Conservation (phyloP, 768 basidiomycete species). For the Rhizopogon vulgaris region DNA sequence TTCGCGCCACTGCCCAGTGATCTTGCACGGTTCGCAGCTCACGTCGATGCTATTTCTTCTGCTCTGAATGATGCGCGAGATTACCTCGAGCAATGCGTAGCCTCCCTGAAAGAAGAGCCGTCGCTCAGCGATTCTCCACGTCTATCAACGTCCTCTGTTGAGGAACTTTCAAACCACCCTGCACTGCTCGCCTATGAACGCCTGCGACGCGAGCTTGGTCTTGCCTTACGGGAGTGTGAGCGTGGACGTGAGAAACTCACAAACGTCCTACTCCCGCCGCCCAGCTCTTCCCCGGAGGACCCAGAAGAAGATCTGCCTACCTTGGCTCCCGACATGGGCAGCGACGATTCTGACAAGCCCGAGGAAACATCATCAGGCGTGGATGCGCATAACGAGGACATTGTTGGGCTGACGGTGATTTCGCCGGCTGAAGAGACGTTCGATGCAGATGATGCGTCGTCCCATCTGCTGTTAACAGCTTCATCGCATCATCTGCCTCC, state of each 20-base stretch:
- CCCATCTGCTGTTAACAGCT: constrained; percentile 47
- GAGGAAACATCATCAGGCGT: constrained; percentile 32
- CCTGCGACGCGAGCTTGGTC: constrained; percentile 67
- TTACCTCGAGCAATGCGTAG: constrained; percentile 58
- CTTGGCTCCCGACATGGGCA: constrained; percentile 42
- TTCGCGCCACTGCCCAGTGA: constrained; percentile 76
- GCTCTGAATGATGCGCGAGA: constrained; percentile 70
- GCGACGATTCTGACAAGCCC: constrained; percentile 48
- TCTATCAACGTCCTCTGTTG: constrained; percentile 13
- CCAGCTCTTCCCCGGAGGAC: constrained; percentile 23
- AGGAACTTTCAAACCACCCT: constrained; percentile 30
- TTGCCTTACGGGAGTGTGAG: constrained; percentile 78
- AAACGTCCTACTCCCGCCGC: constrained; percentile 46
- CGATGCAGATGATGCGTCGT: constrained; percentile 46
- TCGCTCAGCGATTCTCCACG: constrained; percentile 16
- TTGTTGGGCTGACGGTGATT: constrained; percentile 1
- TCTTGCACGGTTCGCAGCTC: constrained; percentile 62
- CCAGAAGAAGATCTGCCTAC: constrained; percentile 45
- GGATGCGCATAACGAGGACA: constrained; percentile 19
- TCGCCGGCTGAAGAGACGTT: constrained; percentile 21
- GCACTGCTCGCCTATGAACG: constrained; percentile 71
- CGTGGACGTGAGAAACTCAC: constrained; percentile 64
- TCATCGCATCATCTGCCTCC: constrained; percentile 53
- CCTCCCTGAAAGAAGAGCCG: constrained; percentile 42
- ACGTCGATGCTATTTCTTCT: constrained; percentile 62